Percentiles rank a stretch among this genome's conserved stretches.
Evolutionary conservation across 2,329 filamentous ascomycete species (phyloP).

Genomic region (Fusarium begoniae): DNA sequence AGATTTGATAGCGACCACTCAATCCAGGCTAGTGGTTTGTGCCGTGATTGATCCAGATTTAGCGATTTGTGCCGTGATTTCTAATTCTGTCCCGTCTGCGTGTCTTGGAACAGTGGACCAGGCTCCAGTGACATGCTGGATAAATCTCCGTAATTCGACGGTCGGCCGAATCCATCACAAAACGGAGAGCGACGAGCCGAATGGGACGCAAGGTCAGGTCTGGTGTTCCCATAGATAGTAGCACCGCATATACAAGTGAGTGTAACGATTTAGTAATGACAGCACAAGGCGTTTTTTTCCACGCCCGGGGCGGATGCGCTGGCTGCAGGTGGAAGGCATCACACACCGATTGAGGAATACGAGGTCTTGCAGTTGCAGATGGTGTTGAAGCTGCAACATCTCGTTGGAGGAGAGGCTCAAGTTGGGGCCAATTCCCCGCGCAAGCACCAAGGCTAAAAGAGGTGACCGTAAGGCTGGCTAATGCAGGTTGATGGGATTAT

Average conservation of each 20-base stretch:
- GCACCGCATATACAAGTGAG: background rate
- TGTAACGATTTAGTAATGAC: background rate
- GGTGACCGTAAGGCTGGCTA: conserved; percentile 28
- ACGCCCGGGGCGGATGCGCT: background rate
- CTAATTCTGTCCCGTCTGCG: conserved; percentile 12
- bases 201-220: background rate
- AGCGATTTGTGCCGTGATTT: background rate
- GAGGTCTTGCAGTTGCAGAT: conserved; percentile 5
- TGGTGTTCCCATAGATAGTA: background rate
- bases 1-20: background rate
- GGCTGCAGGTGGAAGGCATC: conserved; percentile 24
- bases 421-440: background rate
- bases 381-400: conserved; percentile 15
- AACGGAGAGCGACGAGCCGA: conserved; percentile 9
- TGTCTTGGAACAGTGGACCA: background rate
- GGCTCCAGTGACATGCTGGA: conserved; percentile 5
- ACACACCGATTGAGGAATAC: conserved; percentile 32
- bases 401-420: conserved; percentile 34
- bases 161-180: background rate
- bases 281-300: conserved; percentile 7
- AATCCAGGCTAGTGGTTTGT: background rate
- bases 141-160: conserved; percentile 24
- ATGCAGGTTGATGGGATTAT: conserved; percentile 13
- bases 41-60: background rate
- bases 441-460: background rate